Conservation (phyloP, 208 protist genomes). For the Angomonas desouzai region DNA sequence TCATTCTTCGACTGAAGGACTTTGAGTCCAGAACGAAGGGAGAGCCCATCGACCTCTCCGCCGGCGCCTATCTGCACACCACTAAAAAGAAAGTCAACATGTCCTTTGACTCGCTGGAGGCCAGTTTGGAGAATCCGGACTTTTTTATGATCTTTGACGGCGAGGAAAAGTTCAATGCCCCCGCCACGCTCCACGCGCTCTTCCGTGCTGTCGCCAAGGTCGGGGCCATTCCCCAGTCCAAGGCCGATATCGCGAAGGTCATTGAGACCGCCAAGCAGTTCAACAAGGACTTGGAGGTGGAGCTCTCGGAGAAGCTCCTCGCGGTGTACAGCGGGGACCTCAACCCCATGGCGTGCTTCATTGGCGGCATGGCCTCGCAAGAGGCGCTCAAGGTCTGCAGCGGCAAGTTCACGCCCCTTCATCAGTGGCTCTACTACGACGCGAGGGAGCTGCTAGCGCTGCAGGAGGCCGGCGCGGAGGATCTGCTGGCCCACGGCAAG, state of each 20-base stretch:
- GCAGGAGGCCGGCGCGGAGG: conserved; percentile 26
- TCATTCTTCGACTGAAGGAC: conserved; percentile 54
- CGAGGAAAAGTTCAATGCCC: conserved; percentile 69
- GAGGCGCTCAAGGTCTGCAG: conserved; percentile 94
- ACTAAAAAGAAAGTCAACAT: conserved; percentile 75
- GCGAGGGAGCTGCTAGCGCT: conserved; percentile 83
- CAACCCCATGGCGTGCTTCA: conserved; percentile 90
- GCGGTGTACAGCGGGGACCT: conserved; percentile 72
- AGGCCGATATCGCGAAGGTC: conserved; percentile 32
- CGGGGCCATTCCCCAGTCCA: conserved; percentile 20
- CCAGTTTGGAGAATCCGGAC: conserved; percentile 50
- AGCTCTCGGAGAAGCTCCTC: conserved; percentile 38
- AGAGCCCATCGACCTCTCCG: conserved; percentile 40
- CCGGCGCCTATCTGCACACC: conserved; percentile 84
- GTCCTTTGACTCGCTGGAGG: conserved; percentile 48
- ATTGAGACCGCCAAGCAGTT: conserved; percentile 25
- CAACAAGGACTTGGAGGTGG: conserved; percentile 22
- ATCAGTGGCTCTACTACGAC: conserved; percentile 97
- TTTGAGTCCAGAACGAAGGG: conserved; percentile 21
- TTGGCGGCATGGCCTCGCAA: conserved; percentile 95
- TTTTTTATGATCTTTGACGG: conserved; percentile 76
- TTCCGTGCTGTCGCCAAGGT: conserved; percentile 62
- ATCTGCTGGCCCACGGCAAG: background rate
- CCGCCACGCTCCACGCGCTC: conserved; percentile 67
- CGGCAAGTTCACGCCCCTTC: conserved; percentile 96